These are phyloP conservation scores for Pseudogymnoascus sp. DNA, from an alignment of 2,329 filamentous ascomycete species.

Conservation along the genomic window DNA sequence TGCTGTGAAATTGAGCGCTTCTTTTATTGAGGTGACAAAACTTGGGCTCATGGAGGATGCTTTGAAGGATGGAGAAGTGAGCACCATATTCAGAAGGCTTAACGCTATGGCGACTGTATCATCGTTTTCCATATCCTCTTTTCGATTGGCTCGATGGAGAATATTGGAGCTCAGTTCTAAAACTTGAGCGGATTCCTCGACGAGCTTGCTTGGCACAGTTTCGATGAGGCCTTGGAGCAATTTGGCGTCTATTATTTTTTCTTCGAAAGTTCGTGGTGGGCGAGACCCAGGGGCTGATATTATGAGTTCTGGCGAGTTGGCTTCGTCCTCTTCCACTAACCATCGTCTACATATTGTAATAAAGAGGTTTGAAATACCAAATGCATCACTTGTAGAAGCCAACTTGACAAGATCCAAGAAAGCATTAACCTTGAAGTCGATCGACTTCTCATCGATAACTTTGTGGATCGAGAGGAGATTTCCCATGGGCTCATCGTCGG, in stretches of 20 bases:
- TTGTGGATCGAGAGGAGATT: not conserved
- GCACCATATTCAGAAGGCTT: constrained; percentile 52
- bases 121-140: constrained; percentile 35
- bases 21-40: constrained; percentile 39
- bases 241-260: constrained; percentile 48
- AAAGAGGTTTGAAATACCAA: constrained; percentile 52
- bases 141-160: constrained; percentile 29
- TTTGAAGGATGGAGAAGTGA: constrained; percentile 50
- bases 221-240: constrained; percentile 59
- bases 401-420: constrained; percentile 42
- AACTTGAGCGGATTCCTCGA: constrained; percentile 55
- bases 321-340: constrained; percentile 32
- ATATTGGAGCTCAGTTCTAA: constrained; percentile 57
- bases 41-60: constrained; percentile 34
- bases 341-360: constrained; percentile 50
- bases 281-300: not conserved
- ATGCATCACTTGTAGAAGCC: constrained; percentile 24
- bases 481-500: constrained; percentile 8
- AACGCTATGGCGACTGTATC: constrained; percentile 46
- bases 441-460: constrained; percentile 30
- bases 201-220: constrained; percentile 53
- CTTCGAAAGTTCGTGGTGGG: constrained; percentile 32
- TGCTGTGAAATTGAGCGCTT: constrained; percentile 36
- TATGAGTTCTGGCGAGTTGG: constrained; percentile 19
- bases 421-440: constrained; percentile 36